Conservation (phyloP, 164 flowering plant genomes). For the Macadamia tetraphylla region DNA sequence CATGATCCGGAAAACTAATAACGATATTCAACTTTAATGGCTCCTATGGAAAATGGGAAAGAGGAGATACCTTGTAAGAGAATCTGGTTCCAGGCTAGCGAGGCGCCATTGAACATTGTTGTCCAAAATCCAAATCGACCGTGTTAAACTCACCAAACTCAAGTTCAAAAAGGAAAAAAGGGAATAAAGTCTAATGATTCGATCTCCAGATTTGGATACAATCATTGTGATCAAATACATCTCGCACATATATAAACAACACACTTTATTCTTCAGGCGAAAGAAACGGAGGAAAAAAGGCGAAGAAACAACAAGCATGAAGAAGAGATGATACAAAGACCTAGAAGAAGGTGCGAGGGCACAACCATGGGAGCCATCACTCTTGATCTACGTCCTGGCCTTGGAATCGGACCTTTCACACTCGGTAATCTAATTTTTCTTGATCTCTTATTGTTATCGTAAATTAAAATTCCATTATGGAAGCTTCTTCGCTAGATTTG, state of each 20-base stretch:
- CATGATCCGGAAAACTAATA: slow-evolving; percentile 96
- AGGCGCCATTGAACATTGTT: too few species aligned
- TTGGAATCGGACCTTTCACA: slow-evolving; percentile 79
- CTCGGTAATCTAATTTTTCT: slow-evolving; percentile 41
- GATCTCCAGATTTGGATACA: too few species aligned
- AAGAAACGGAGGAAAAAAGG: slow-evolving; percentile 1
- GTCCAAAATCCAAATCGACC: too few species aligned
- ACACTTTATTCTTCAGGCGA: not conserved
- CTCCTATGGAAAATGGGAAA: slow-evolving; percentile 42
- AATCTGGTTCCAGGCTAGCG: too few species aligned
- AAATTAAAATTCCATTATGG: not conserved
- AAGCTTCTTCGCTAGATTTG: too few species aligned
- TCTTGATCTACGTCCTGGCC: slow-evolving; percentile 31
- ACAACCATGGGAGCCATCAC: slow-evolving; percentile 89
- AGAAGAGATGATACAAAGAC: slow-evolving; percentile 43
- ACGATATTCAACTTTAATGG: slow-evolving; percentile 83
- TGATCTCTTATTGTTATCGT: not conserved
- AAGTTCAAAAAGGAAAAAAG: too few species aligned
- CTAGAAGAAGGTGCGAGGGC: slow-evolving; percentile 84
- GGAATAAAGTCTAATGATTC: too few species aligned
- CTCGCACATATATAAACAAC: not conserved
- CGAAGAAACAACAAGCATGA: not conserved
- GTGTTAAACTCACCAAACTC: too few species aligned
- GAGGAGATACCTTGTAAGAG: not conserved
- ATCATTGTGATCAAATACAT: not conserved